Evolutionary conservation across 805 yeast genomes (phyloP), one percentile per base, ranked within the genome.

Genomic region (Myxozyma mucilagina): DNA sequence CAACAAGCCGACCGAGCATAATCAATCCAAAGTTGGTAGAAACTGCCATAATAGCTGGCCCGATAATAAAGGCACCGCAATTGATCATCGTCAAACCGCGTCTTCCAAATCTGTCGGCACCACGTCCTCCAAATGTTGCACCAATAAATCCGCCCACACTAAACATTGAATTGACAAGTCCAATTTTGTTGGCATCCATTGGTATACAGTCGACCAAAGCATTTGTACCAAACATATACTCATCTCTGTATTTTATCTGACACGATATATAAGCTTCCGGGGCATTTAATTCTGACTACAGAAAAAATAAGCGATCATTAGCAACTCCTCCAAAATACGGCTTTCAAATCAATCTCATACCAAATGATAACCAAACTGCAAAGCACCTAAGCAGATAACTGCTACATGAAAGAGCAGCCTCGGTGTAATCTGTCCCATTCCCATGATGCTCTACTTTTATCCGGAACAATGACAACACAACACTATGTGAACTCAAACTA

Each of bases 311-410:
- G 16, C 3, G 4, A 8, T 18, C 34, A n/a, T 34, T 8, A 51
- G 29, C 42, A 29, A 20, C 47, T 7, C 13, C 38, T 24, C 9
- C 14, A 18, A 45, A 53, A 20, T 18, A 29, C 11, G 32, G 24
- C n/a, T 43, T 47, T 4, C 20, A 16, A 20, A 32, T 18, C 18
- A 13, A 5, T 42, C 73, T 47, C 66, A 41, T 41, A 73, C 76
- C 87, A 93, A 86, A 72, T 94, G 98, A 73, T 89, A 90, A 0
- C 99, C 99, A 73, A 87, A 94, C 73, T 91, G 97, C 11, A 92
- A 77, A 1, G 96, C 84, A 1, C 92, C 91, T 29, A 90, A 70
- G 67, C 96, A 88, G 5, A 86, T 84, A 11, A 88, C 83, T 0
- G 80, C 70, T 16, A 69, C 68, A 47, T 64, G 61, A 35, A 48